Conservation (phyloP, 2,329 filamentous ascomycete genomes). For the Botrytis hyacinthi region DNA sequence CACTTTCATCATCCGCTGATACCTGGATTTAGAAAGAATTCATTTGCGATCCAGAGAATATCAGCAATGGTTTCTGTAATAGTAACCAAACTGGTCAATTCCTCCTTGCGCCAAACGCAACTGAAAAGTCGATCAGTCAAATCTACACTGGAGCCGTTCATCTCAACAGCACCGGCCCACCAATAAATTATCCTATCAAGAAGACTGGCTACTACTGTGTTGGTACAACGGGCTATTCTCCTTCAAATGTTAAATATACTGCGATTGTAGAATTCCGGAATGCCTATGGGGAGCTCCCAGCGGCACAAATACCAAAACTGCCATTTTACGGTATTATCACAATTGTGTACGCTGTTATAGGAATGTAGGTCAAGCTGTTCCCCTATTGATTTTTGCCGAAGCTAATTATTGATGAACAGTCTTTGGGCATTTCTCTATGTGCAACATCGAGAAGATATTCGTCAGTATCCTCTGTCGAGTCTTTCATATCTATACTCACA, state of each 20-base stretch:
- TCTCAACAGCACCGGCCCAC: constrained; percentile 65
- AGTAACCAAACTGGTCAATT: constrained; percentile 78
- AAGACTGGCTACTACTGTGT: constrained; percentile 98
- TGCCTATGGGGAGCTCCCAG: constrained; percentile 91
- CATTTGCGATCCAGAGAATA: constrained; percentile 73
- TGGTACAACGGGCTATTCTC: constrained; percentile 68
- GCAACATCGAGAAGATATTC: constrained; percentile 88
- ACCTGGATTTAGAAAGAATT: constrained; percentile 52
- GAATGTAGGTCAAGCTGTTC: constrained; percentile 50
- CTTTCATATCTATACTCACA: constrained; percentile 38
- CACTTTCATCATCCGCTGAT: constrained; percentile 37
- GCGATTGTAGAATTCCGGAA: constrained; percentile 91
- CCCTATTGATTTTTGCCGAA: constrained; percentile 10
- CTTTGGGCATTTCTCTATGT: constrained; percentile 97
- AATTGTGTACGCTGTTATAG: constrained; percentile 87
- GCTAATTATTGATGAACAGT: constrained; percentile 40
- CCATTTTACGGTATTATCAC: constrained; percentile 96
- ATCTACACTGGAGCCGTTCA: constrained; percentile 81
- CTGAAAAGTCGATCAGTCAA: constrained; percentile 64
- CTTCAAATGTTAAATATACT: constrained; percentile 61
- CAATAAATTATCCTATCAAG: constrained; percentile 78
- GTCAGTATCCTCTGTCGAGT: constrained; percentile 46
- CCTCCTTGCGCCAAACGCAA: constrained; percentile 75
- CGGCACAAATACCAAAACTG: constrained; percentile 92
- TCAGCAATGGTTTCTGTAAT: constrained; percentile 70